Conservation (phyloP, 257 asterid species). For the Apocynum venetum region DNA sequence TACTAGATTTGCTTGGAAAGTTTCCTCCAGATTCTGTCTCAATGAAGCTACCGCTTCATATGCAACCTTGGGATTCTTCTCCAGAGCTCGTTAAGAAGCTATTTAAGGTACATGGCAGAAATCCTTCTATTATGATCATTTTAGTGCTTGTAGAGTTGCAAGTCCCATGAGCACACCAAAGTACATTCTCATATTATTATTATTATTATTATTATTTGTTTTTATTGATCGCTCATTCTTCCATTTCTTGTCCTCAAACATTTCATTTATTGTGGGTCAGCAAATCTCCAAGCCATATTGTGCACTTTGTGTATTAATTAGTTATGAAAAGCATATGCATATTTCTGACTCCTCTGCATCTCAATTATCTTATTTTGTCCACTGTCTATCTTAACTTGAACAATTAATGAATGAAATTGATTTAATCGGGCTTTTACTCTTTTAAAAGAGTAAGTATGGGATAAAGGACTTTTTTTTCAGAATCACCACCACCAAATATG, state of each 20-base stretch:
- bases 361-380: background rate
- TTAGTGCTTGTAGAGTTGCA: background rate
- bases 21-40: slow-evolving; percentile 85
- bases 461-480: background rate
- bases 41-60: slow-evolving; percentile 69
- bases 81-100: slow-evolving; percentile 81
- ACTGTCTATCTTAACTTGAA: background rate
- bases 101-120: slow-evolving; percentile 62
- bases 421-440: background rate
- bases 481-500: background rate
- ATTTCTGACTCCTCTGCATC: background rate
- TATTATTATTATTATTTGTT: too few relatives aligned
- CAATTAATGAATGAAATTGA: background rate
- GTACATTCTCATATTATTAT: background rate
- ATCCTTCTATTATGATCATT: slow-evolving; percentile 12
- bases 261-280: background rate
- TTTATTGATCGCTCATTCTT: background rate
- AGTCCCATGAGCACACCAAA: background rate
- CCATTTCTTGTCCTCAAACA: background rate
- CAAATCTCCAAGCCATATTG: background rate
- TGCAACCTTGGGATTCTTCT: slow-evolving; percentile 87
- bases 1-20: slow-evolving; percentile 78
- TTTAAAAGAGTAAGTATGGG: background rate
- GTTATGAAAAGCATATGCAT: background rate
- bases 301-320: background rate